These are phyloP conservation scores for Camellia granthamiana DNA, from an alignment of 148 eudicot genomes.

Conservation along the genomic window DNA sequence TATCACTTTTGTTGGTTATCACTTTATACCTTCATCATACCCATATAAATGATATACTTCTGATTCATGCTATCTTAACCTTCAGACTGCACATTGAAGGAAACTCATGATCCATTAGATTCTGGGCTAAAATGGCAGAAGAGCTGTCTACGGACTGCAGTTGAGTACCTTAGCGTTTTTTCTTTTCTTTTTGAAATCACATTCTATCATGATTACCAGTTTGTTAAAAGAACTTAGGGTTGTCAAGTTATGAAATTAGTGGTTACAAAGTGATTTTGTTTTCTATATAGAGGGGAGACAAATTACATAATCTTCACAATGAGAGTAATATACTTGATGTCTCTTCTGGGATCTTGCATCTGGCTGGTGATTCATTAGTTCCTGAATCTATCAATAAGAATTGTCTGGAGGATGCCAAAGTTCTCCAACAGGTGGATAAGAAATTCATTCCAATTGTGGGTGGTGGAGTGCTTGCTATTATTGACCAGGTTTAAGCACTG, in stretches of 20 bases:
- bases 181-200: not conserved
- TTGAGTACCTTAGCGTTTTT: conserved; percentile 24
- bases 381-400: conserved; percentile 69
- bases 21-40: not conserved
- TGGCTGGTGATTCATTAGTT: conserved; percentile 68
- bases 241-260: not conserved
- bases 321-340: conserved; percentile 61
- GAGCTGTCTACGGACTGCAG: conserved; percentile 27
- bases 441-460: conserved; percentile 94
- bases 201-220: not conserved
- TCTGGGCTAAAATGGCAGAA: conserved; percentile 61
- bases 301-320: conserved; percentile 25
- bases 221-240: not conserved
- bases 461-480: conserved; percentile 63
- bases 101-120: conserved; percentile 33
- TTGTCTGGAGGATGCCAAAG: conserved; percentile 60
- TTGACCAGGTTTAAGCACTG: conserved; percentile 71
- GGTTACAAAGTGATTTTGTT: not conserved
- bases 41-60: not conserved
- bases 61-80: conserved; percentile 3
- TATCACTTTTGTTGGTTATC: not conserved
- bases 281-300: conserved; percentile 44
- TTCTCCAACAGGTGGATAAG: conserved; percentile 85
- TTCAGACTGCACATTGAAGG: conserved; percentile 20
- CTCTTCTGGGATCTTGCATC: conserved; percentile 58